Evolutionary conservation across 352 stramenopile genomes (phyloP).

Genomic region (Phytopythium cucurbitacearum): DNA sequence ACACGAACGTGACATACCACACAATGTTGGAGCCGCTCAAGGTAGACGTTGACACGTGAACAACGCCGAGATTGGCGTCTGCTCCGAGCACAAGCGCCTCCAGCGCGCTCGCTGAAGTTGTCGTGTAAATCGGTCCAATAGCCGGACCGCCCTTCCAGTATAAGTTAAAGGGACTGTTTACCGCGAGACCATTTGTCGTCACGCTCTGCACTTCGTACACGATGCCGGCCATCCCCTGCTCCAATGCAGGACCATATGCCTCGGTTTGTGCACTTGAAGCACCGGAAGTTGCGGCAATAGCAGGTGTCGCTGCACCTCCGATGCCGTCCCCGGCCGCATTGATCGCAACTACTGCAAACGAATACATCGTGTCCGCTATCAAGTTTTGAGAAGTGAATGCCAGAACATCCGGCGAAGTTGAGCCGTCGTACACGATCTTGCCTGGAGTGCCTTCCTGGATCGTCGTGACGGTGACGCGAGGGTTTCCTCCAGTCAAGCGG

Average conservation of each 20-base stretch:
- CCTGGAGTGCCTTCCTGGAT: constrained; percentile 87
- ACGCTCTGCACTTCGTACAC: constrained; percentile 96
- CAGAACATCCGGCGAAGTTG: constrained; percentile 70
- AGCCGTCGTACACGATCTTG: constrained; percentile 90
- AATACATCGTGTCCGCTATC: constrained; percentile 88
- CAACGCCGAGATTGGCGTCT: constrained; percentile 33
- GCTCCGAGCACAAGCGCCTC: constrained; percentile 28
- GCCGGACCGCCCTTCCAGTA: constrained; percentile 24
- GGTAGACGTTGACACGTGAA: constrained; percentile 55
- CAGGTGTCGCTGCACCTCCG: constrained; percentile 77
- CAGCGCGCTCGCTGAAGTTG: constrained; percentile 37
- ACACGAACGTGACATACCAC: constrained; percentile 88
- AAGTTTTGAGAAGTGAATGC: constrained; percentile 78
- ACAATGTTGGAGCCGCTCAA: constrained; percentile 47
- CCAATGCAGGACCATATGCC: constrained; percentile 84
- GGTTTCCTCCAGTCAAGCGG: constrained; percentile 68
- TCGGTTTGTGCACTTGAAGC: constrained; percentile 84
- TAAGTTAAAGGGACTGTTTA: constrained; percentile 38
- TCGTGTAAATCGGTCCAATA: constrained; percentile 36
- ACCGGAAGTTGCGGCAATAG: constrained; percentile 90
- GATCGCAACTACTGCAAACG: constrained; percentile 91
- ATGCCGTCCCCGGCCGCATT: constrained; percentile 91
- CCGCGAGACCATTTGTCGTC: constrained; percentile 29
- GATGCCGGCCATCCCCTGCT: constrained; percentile 90
- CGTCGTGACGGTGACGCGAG: constrained; percentile 69